Base-by-base conservation (phyloP, 2,329 filamentous ascomycete genomes). In the Neopestalotiopsis sp. region DNA sequence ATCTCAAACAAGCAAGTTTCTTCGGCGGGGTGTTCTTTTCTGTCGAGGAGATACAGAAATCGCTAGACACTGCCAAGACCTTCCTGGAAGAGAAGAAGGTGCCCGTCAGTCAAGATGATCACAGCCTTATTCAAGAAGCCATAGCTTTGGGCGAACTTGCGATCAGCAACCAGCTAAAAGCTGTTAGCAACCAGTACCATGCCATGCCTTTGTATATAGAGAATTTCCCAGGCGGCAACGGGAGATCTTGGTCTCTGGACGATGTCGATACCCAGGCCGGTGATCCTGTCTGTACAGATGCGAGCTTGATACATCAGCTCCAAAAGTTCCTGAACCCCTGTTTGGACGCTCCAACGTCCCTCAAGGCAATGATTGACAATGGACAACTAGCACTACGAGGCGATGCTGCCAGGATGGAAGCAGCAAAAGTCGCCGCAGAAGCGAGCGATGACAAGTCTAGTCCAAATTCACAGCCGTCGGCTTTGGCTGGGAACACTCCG, bases 1-100 rank as follows among this genome's bases (percentile, higher is more conserved):
- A 98, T 75, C 79, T 97, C 59, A 89, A 94, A 20, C 92, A 96
- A 75, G 91, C 93, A 6, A 94, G 92, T 63, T 97, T 97, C 76
- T 97, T 95, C 78, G 90, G 89, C 12, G 95, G 93, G 81, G 91
- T 91, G 0, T 95, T 94, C 62, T 94, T 92, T 74, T 88, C 89
- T 0, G 79, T 83, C 0, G 81, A 84, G 0, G 89, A 94, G 68
- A 87, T 97, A 3, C 71, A 79, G 2, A 88, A 84, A 34, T 88
- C 92, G 0, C 78, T 96, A 0, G 85, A 92, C 34, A 90, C 89
- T 42, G 91, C 92, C 0, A 83, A 87, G 65, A 84, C 84, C 45
- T 97, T 97, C 74, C 76, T 97, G 13, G 78, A 81, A 1, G 89
- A 92, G 67, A 85, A 88, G 34, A 84, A 85, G 12, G 85, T 92